Percentiles rank a stretch among this genome's conserved stretches.
Conservation (phyloP, 148 eudicot species). For the Nepenthes mirabilis region DNA sequence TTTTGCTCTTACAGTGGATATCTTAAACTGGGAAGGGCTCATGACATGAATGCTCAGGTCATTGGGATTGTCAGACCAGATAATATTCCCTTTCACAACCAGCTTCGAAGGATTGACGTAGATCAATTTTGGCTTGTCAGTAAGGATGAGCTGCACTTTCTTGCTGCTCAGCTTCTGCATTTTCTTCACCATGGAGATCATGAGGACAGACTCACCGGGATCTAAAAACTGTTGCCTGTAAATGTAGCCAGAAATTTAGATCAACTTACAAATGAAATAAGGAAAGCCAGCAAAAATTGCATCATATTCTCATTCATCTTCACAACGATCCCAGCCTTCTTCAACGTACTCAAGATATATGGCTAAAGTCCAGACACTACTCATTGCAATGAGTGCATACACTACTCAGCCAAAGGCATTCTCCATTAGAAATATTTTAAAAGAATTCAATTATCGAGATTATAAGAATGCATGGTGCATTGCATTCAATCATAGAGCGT, state of each 20-base stretch:
- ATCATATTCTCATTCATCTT: no score
- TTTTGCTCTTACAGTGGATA: slow-evolving; percentile 60
- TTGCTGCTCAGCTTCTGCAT: slow-evolving; percentile 82
- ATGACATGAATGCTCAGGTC: slow-evolving; percentile 73
- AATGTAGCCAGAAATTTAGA: neutral
- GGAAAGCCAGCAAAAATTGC: no score
- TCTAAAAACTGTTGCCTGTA: slow-evolving; percentile 93
- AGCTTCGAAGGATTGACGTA: slow-evolving; percentile 89
- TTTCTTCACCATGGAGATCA: slow-evolving; percentile 98
- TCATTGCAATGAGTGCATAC: no score
- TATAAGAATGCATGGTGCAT: no score
- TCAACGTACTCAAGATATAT: no score
- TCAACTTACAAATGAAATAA: no score
- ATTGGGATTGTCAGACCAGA: slow-evolving; percentile 86
- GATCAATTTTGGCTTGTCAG: slow-evolving; percentile 85
- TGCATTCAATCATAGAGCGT: no score
- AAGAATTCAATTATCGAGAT: no score
- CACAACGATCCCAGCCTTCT: no score
- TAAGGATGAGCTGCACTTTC: slow-evolving; percentile 95
- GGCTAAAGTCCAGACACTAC: no score
- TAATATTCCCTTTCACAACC: slow-evolving; percentile 66
- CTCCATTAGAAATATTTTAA: no score
- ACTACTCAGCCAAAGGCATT: no score
- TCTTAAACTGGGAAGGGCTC: slow-evolving; percentile 81
- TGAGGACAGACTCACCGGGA: slow-evolving; percentile 80